Evolutionary conservation across 805 yeast species (phyloP).

Genomic region (Saccharomycopsis javanensis): DNA sequence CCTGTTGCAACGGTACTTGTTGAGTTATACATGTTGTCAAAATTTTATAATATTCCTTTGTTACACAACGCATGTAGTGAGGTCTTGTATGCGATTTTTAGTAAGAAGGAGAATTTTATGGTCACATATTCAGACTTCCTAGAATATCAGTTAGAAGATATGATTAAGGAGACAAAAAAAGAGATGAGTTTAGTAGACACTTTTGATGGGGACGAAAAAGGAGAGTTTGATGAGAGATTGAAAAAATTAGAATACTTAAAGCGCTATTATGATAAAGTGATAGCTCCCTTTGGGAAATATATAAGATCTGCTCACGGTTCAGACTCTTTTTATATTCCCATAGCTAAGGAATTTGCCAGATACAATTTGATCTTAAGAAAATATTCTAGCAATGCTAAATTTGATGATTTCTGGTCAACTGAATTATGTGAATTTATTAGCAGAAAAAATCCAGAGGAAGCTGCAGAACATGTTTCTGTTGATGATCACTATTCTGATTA

Average conservation of each 20-base stretch:
- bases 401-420: conserved; percentile 14
- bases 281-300: conserved; percentile 2
- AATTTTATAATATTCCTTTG: conserved; percentile 58
- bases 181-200: conserved; percentile 25
- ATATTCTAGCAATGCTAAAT: conserved; percentile 20
- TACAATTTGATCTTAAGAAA: conserved; percentile 6
- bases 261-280: background rate
- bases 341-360: conserved; percentile 3
- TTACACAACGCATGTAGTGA: conserved; percentile 62
- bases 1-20: conserved; percentile 53
- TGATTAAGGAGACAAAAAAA: conserved; percentile 19
- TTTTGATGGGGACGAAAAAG: conserved; percentile 40
- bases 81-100: conserved; percentile 52
- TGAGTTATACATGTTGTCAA: conserved; percentile 29
- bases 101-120: conserved; percentile 50
- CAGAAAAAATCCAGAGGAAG: background rate
- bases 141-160: conserved; percentile 23
- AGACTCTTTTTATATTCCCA: conserved; percentile 1
- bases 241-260: conserved; percentile 6
- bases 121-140: conserved; percentile 24
- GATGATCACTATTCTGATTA: conserved; percentile 17
- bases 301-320: conserved; percentile 4
- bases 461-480: conserved; percentile 4
- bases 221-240: conserved; percentile 22
- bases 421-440: conserved; percentile 3